Evolutionary conservation across 352 stramenopile genomes (phyloP).

Genomic region (Globisporangium polare): DNA sequence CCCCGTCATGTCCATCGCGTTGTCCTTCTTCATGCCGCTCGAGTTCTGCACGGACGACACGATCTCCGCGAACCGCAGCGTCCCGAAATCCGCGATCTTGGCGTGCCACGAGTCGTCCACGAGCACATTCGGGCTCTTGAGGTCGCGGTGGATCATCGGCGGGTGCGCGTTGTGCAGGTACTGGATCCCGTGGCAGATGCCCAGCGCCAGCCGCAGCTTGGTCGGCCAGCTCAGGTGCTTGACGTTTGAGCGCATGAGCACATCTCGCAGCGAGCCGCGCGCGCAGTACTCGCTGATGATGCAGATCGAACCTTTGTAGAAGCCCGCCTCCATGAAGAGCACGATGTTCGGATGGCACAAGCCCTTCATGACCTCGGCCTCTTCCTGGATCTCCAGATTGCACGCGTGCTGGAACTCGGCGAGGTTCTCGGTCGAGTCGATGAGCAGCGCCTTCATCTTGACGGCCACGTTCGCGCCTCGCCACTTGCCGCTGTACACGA

Average conservation of each 20-base stretch:
- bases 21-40: conserved; percentile 23
- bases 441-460: conserved; percentile 89
- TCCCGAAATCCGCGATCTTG: conserved; percentile 91
- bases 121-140: conserved; percentile 90
- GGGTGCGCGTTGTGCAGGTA: conserved; percentile 89
- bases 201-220: conserved; percentile 70
- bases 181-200: conserved; percentile 84
- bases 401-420: conserved; percentile 78
- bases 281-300: conserved; percentile 96
- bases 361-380: conserved; percentile 78
- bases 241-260: conserved; percentile 77
- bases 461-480: conserved; percentile 93
- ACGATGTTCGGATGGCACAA: conserved; percentile 86
- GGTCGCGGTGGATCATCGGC: conserved; percentile 89
- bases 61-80: conserved; percentile 82
- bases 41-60: conserved; percentile 65
- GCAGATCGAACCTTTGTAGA: conserved; percentile 84
- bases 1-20: conserved; percentile 73
- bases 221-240: conserved; percentile 78
- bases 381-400: conserved; percentile 82
- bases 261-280: conserved; percentile 93
- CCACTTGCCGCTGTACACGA: conserved; percentile 96
- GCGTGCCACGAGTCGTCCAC: conserved; percentile 87
- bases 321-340: conserved; percentile 86
- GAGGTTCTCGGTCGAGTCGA: conserved; percentile 57